phyloP scores from a whole-genome alignment of 2,329 filamentous ascomycete species.

The Calonectria multiphialidica region DNA sequence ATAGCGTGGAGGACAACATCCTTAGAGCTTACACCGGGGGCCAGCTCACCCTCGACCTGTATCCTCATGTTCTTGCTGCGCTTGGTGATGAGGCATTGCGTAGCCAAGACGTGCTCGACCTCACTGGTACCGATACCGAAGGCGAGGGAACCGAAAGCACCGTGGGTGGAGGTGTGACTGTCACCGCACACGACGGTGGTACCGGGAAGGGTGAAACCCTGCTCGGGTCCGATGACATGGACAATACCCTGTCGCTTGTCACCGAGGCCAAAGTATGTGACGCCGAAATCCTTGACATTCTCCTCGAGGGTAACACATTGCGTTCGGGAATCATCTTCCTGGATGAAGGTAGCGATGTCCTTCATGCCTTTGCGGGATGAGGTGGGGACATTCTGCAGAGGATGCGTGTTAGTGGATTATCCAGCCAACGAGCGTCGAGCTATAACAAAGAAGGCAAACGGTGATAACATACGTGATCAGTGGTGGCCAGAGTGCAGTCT shows the following conservation, averaged over 20 bases:
- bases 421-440: neutral
- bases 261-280: conserved; percentile 96
- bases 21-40: conserved; percentile 94
- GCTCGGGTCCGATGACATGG: conserved; percentile 97
- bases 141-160: conserved; percentile 93
- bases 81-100: conserved; percentile 94
- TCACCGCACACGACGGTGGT: conserved; percentile 98
- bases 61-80: conserved; percentile 99
- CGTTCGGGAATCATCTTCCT: conserved; percentile 91
- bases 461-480: conserved; percentile 84
- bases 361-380: conserved; percentile 92
- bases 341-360: conserved; percentile 92
- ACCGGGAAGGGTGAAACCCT: conserved; percentile 97
- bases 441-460: neutral
- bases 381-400: conserved; percentile 87
- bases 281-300: conserved; percentile 95
- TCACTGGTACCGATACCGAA: conserved; percentile 99
- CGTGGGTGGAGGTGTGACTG: conserved; percentile 97
- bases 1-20: conserved; percentile 95
- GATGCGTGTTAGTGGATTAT: conserved; percentile 28
- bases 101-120: conserved; percentile 97
- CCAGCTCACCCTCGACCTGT: conserved; percentile 90
- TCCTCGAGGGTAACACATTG: conserved; percentile 97
- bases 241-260: conserved; percentile 99
- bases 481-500: conserved; percentile 96